phyloP scores from a whole-genome alignment of 768 basidiomycete genomes.

The Lentinula sp. region DNA sequence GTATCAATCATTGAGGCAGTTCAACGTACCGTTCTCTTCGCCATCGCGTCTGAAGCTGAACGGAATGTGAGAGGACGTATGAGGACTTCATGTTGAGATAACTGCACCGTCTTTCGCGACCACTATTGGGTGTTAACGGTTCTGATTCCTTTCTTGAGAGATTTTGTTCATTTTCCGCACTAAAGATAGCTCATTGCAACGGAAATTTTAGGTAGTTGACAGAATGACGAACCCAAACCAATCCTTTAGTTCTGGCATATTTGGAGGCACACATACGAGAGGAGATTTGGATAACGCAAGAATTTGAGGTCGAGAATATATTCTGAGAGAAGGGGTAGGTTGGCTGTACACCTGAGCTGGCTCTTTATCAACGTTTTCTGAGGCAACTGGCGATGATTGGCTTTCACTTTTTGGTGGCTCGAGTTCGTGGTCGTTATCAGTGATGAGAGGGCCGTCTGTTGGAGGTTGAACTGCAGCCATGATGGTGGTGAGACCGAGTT shows the following conservation, averaged over 20 bases:
- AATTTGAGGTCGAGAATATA: constrained; percentile 67
- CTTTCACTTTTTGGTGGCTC: background rate
- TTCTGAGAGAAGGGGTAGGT: constrained; percentile 38
- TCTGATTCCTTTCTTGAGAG: constrained; percentile 69
- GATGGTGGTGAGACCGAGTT: constrained; percentile 13
- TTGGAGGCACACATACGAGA: constrained; percentile 59
- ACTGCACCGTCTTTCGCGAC: constrained; percentile 64
- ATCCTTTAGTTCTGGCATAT: constrained; percentile 78
- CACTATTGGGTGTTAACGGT: constrained; percentile 39
- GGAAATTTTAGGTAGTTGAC: constrained; percentile 6
- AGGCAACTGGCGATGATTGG: background rate
- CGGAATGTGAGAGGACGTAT: constrained; percentile 10
- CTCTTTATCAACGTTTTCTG: constrained; percentile 17
- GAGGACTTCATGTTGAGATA: constrained; percentile 7
- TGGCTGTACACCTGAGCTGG: constrained; percentile 13
- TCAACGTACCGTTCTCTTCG: constrained; percentile 61
- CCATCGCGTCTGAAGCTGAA: constrained; percentile 68
- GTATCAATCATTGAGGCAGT: background rate
- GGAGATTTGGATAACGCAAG: constrained; percentile 70
- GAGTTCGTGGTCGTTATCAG: background rate
- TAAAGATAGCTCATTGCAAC: constrained; percentile 22
- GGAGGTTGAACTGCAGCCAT: constrained; percentile 23
- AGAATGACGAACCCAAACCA: constrained; percentile 78
- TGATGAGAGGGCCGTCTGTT: background rate
- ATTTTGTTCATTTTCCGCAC: constrained; percentile 58